Evolutionary conservation across 2,329 filamentous ascomycete species (phyloP), one percentile per base, ranked within the genome.

Genomic region (Bipolaris oryzae): DNA sequence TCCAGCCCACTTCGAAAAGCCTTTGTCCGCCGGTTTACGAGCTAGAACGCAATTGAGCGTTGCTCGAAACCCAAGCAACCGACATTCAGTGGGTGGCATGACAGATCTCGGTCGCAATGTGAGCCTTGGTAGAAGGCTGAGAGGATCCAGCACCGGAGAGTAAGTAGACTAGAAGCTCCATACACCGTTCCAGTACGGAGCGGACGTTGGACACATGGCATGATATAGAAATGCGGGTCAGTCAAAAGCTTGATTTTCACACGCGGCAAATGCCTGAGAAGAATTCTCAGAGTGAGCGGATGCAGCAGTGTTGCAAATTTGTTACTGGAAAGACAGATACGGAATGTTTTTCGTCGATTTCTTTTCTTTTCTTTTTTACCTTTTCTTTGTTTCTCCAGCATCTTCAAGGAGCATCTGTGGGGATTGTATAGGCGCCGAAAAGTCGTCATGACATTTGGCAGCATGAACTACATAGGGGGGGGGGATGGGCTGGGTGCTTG

Each of bases 91-190:
- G 7, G 68, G 68, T 16, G 67, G 68, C 10, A 63, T 67, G 11
- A 49, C 62, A 7, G 67, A 69, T 13, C 59, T 75, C 3, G 63
- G 59, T 7, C 68, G 72, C n/a, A 72, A 55, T 33, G 67, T 66
- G 28, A 75, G 68, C 47, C 39, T 76, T 35, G 68, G 62, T 13
- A 66, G 71, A 42, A 64, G 72, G 21, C 21, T 66, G 39, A 63
- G 72, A 39, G 72, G 72, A 42, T 64, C 63, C 25, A 70, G 65
- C 51, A 71, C 64, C 37, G 74, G 68, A 58, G 70, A 76, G 64
- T 76, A 70, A 75, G 63, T 61, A 63, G 47, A 49, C 21, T 34
- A 41, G 55, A 52, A 60, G 38, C 50, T 34, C 37, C 49, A 18
- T 53, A 9, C 43, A 33, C 43, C 9, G 34, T 28, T 55, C 45